Evolutionary conservation across 2,329 filamentous ascomycete species (phyloP).

Genomic region (Didymosphaeria variabile): DNA sequence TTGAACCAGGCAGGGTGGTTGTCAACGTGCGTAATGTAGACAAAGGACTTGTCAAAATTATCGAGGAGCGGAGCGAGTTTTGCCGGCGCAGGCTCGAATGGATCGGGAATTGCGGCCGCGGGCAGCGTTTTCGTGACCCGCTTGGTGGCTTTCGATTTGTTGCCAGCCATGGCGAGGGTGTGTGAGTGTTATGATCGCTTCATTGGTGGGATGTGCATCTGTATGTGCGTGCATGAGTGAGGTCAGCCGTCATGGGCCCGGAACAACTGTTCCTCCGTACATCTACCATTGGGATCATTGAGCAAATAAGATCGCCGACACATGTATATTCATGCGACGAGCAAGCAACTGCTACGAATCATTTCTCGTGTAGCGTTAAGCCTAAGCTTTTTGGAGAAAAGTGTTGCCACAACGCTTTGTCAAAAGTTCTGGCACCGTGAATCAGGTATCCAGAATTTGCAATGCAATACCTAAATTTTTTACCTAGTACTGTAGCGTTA

Average conservation of each 20-base stretch:
- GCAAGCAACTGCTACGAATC: too few species aligned
- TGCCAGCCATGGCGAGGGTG: slow-evolving; percentile 7
- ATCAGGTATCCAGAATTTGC: too few species aligned
- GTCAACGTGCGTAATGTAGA: slow-evolving; percentile 90
- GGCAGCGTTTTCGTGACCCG: slow-evolving; percentile 23
- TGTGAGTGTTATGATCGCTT: background rate
- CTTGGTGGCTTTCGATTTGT: slow-evolving; percentile 27
- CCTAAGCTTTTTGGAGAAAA: too few species aligned
- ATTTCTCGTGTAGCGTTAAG: too few species aligned
- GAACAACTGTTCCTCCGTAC: background rate
- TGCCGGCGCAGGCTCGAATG: slow-evolving; percentile 73
- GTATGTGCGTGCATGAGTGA: background rate
- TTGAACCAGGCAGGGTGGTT: slow-evolving; percentile 74
- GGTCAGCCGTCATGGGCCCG: background rate
- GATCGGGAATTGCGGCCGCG: slow-evolving; percentile 59
- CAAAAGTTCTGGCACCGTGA: too few species aligned
- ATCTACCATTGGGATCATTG: background rate
- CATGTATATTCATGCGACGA: too few species aligned
- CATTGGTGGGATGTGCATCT: background rate
- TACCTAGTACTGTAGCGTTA: too few species aligned
- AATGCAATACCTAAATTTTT: too few species aligned
- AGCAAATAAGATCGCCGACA: too few species aligned
- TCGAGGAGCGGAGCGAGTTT: slow-evolving; percentile 72
- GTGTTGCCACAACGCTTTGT: too few species aligned
- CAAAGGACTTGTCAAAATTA: slow-evolving; percentile 70